Base-by-base conservation (phyloP, 2,329 filamentous ascomycete genomes). In the Ophidiomyces ophidiicola region DNA sequence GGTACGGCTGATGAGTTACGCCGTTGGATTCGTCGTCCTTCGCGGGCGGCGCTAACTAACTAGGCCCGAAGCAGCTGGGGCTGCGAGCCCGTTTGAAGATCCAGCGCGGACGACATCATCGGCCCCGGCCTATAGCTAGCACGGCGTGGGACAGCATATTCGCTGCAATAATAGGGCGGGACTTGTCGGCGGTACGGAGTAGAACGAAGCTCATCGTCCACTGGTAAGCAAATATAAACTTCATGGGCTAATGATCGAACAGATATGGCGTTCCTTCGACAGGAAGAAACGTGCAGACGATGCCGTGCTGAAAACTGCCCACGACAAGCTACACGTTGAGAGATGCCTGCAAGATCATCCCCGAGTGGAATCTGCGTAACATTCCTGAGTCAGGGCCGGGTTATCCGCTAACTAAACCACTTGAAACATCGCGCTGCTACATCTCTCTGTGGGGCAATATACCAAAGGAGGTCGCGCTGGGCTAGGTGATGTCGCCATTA, bases 321-420 rank as follows among this genome's bases (percentile, higher is more conserved):
- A 15, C 2, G 64, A 69, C 36, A n/a, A n/a, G n/a, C n/a, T 18
- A 19, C 2, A 55, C 58, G 0, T 10, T 66, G 17, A 63, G 61
- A 0, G 53, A 53, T n/a, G 49, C 61, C 11, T 60, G 45, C 47
- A 62, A 60, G n/a, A 31, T 67, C 2, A 46, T 62, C 0, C 63
- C 66, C 0, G 68, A 70, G 33, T 61, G 56, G 55, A 69, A 70
- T 41, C 39, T 70, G 1, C 53, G 48, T 5, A 63, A 70, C 17
- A 49, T 69, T 2, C 46, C 60, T 3, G 47, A 52, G 1, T 50
- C 58, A 0, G 50, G 48, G 1, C 56, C 64, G 0, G 53, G 66
- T n/a, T 54, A 45, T 41, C 40, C 68, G n/a, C n/a, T n/a, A n/a
- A 3, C 50, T 69, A 1, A 49, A 59, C 8, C 45, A 64, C 4